phyloP scores from a whole-genome alignment of 768 basidiomycete genomes.

The Austroboletus festivus region DNA sequence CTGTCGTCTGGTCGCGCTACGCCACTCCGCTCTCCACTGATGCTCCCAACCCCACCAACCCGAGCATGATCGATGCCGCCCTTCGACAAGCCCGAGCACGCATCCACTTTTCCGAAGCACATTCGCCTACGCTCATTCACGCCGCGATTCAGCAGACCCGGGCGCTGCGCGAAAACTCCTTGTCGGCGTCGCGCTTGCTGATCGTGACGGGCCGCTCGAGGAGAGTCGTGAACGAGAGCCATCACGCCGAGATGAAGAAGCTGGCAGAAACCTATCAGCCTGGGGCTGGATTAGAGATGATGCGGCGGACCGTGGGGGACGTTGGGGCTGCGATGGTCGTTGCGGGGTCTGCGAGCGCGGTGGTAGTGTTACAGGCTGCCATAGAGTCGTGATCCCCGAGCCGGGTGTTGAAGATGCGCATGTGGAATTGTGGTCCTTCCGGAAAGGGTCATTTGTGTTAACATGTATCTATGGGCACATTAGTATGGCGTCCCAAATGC shows the following conservation, averaged over 20 bases:
- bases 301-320: conserved; percentile 83
- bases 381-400: no score
- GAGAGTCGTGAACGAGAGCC: conserved; percentile 58
- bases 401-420: no score
- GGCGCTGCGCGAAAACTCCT: conserved; percentile 20
- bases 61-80: no score
- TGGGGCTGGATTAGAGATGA: conserved; percentile 25
- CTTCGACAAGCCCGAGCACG: conserved; percentile 49
- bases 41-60: background rate
- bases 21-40: conserved; percentile 28
- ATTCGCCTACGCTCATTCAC: conserved; percentile 48
- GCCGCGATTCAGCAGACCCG: conserved; percentile 45
- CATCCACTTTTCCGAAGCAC: conserved; percentile 54
- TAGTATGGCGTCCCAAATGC: no score
- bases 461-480: no score
- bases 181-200: conserved; percentile 42
- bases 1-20: conserved; percentile 69
- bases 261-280: conserved; percentile 36
- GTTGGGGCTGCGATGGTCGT: conserved; percentile 75
- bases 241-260: conserved; percentile 54
- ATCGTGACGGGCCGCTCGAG: conserved; percentile 78
- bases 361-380: conserved; percentile 70
- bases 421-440: no score
- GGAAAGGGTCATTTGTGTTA: no score
- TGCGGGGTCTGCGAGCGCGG: conserved; percentile 46